Conservation (phyloP, 805 yeast genomes). For the Metschnikowia peoriensis region DNA sequence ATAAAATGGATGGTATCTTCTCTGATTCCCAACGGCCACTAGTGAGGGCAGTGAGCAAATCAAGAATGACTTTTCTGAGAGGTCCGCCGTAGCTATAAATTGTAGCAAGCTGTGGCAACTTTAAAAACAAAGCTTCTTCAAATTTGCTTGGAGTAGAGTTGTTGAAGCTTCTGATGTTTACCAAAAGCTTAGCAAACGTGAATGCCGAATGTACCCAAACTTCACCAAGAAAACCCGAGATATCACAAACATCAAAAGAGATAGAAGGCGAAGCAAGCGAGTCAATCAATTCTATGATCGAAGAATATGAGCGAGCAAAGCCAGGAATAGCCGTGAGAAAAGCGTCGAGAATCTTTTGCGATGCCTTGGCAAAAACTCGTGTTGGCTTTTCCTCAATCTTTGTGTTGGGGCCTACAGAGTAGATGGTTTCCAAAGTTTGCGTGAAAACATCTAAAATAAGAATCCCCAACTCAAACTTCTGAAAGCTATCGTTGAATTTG, state of each 20-base stretch:
- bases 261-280: slow-evolving; percentile 37
- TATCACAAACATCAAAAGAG: slow-evolving; percentile 40
- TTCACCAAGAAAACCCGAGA: slow-evolving; percentile 46
- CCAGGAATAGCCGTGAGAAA: slow-evolving; percentile 54
- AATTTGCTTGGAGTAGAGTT: slow-evolving; percentile 55
- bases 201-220: slow-evolving; percentile 52
- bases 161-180: slow-evolving; percentile 54
- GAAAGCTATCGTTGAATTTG: slow-evolving; percentile 55
- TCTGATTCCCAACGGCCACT: slow-evolving; percentile 54
- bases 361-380: slow-evolving; percentile 49
- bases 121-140: slow-evolving; percentile 58
- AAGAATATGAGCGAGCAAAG: slow-evolving; percentile 52
- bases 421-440: slow-evolving; percentile 50
- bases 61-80: slow-evolving; percentile 52
- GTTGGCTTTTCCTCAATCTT: slow-evolving; percentile 41
- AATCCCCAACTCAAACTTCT: slow-evolving; percentile 61
- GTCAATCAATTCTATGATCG: slow-evolving; percentile 52
- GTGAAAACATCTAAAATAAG: slow-evolving; percentile 53
- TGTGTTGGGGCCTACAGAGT: slow-evolving; percentile 48
- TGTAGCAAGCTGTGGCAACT: slow-evolving; percentile 54
- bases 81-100: slow-evolving; percentile 51
- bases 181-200: slow-evolving; percentile 53
- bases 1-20: slow-evolving; percentile 71
- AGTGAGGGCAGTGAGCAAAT: slow-evolving; percentile 56
- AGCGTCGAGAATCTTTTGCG: slow-evolving; percentile 49